A percentile compares a stretch with the other conserved stretches of the same genome.
Evolutionary conservation across 2,329 filamentous ascomycete genomes (phyloP).

Genomic region (Aspergillus unguis): DNA sequence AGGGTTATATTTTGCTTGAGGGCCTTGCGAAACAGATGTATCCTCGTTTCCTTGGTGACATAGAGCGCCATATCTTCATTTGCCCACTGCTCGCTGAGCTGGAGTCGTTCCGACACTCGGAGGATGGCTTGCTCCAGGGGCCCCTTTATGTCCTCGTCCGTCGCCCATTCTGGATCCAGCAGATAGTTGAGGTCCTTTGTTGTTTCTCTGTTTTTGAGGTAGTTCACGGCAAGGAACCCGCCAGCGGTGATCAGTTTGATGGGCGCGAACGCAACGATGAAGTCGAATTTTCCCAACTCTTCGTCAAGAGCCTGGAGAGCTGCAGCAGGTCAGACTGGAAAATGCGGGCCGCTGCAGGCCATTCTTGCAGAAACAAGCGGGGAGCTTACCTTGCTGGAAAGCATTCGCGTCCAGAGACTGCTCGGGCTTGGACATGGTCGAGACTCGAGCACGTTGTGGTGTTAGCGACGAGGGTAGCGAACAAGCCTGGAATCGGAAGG

Average conservation of each 20-base stretch:
- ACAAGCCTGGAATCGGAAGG: neutral
- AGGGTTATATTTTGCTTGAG: slow-evolving; percentile 32
- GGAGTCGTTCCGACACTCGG: slow-evolving; percentile 21
- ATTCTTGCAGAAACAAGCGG: neutral
- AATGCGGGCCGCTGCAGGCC: neutral
- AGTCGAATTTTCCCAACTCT: slow-evolving; percentile 29
- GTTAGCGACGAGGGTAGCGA: slow-evolving; percentile 1
- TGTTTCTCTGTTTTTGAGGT: slow-evolving; percentile 29
- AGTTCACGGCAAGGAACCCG: slow-evolving; percentile 31
- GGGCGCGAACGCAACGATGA: slow-evolving; percentile 32
- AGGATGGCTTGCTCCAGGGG: slow-evolving; percentile 26
- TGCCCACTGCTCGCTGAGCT: slow-evolving; percentile 27
- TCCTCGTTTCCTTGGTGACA: slow-evolving; percentile 22
- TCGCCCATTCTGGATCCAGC: slow-evolving; percentile 32
- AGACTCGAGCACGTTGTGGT: slow-evolving; percentile 1
- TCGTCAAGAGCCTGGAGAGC: slow-evolving; percentile 28
- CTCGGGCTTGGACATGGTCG: slow-evolving; percentile 7
- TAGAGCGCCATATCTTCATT: slow-evolving; percentile 34
- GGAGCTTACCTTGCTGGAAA: slow-evolving; percentile 11
- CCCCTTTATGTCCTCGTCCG: slow-evolving; percentile 30
- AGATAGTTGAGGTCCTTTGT: slow-evolving; percentile 34
- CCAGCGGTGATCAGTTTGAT: slow-evolving; percentile 31
- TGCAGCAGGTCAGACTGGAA: slow-evolving; percentile 3
- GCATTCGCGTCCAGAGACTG: slow-evolving; percentile 9
- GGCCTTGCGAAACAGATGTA: slow-evolving; percentile 27